Evolutionary conservation across 2,329 filamentous ascomycete genomes (phyloP).

Genomic region (Cladosporium sphaerospermum): DNA sequence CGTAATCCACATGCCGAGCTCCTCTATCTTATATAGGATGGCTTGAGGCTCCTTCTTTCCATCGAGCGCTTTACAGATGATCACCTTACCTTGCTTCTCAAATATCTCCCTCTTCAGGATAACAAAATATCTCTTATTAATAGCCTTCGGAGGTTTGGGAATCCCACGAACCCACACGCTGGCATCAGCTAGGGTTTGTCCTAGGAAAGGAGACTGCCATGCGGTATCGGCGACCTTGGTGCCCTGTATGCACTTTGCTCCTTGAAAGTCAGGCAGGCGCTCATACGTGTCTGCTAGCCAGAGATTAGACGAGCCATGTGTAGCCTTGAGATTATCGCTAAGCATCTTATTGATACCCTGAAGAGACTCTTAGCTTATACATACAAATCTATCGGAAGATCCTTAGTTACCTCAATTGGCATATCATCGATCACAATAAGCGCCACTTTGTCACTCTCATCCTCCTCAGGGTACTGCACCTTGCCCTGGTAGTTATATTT

Average conservation of each 20-base stretch:
- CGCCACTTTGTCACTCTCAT: conserved; percentile 9
- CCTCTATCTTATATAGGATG: conserved; percentile 4
- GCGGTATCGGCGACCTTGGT: conserved; percentile 1
- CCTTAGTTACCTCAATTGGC: not conserved
- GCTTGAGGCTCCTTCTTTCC: conserved; percentile 8
- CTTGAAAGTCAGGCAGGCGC: conserved; percentile 7
- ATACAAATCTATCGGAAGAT: not conserved
- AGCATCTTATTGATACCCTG: conserved; percentile 2
- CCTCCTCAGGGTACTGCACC: conserved; percentile 1
- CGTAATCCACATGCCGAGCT: conserved; percentile 7
- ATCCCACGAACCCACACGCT: conserved; percentile 4
- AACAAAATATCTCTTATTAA: conserved; percentile 6
- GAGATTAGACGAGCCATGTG: conserved; percentile 5
- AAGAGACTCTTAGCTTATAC: conserved; percentile 2
- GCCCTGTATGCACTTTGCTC: conserved; percentile 4
- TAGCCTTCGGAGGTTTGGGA: conserved; percentile 8
- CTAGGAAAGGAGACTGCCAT: conserved; percentile 6
- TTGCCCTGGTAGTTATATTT: conserved; percentile 5
- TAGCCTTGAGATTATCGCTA: conserved; percentile 5
- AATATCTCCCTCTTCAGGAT: conserved; percentile 7
- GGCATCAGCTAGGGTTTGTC: not conserved
- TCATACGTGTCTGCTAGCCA: conserved; percentile 9
- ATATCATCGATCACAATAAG: conserved; percentile 8
- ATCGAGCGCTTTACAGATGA: conserved; percentile 6
- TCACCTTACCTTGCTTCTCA: conserved; percentile 7